Conservation (phyloP, 495 filamentous ascomycete genomes). For the Trichoderma orchidacearum region DNA sequence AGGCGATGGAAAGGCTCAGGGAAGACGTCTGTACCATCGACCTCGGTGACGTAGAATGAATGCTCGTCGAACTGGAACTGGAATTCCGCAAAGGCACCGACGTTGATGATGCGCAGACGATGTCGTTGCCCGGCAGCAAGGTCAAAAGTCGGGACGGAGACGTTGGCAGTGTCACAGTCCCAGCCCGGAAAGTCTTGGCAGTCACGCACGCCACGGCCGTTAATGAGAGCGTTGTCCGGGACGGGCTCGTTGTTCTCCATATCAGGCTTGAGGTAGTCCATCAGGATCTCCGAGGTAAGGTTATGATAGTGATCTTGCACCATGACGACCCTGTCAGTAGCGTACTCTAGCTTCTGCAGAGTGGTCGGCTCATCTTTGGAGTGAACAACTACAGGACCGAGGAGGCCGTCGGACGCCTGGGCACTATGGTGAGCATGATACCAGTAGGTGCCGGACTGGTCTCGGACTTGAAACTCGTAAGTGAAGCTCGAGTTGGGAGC, state of each 20-base stretch:
- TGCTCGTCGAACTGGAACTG: conserved; percentile 43
- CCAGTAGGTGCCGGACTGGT: conserved; percentile 30
- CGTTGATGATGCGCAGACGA: conserved; percentile 50
- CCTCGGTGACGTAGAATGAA: conserved; percentile 34
- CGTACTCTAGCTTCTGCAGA: not conserved
- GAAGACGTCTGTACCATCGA: conserved; percentile 16
- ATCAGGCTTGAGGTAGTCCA: conserved; percentile 33
- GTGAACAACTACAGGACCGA: conserved; percentile 39
- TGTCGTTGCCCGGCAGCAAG: conserved; percentile 39
- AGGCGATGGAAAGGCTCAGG: conserved; percentile 9
- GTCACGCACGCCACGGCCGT: conserved; percentile 30
- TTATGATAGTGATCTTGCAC: conserved; percentile 40
- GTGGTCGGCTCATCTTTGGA: not conserved
- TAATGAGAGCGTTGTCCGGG: conserved; percentile 42
- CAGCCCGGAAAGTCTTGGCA: conserved; percentile 21
- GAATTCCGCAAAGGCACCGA: conserved; percentile 39
- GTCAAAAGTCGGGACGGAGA: conserved; percentile 18
- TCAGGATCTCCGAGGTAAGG: conserved; percentile 25
- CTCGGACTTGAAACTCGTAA: conserved; percentile 22
- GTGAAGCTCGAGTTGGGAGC: conserved; percentile 18
- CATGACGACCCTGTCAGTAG: conserved; percentile 29
- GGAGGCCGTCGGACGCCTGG: conserved; percentile 35
- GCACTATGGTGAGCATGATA: conserved; percentile 20
- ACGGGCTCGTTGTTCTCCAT: conserved; percentile 31
- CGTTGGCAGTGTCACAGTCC: conserved; percentile 26